These are phyloP conservation scores for Pittosporum tobira DNA, from an alignment of 129 eudicot genomes.

Conservation along the genomic window DNA sequence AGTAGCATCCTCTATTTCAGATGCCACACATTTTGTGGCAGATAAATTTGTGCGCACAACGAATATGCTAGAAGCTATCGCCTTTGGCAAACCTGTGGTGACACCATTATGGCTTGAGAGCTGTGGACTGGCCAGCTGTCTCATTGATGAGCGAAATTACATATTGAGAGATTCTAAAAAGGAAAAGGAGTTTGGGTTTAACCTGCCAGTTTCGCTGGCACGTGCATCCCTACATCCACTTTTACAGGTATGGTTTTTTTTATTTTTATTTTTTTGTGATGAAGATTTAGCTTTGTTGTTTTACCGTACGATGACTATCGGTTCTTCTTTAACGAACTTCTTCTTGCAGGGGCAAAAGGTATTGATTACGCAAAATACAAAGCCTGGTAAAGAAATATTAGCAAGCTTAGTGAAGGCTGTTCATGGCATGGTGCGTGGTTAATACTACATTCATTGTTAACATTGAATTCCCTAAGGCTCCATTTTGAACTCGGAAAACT, in stretches of 20 bases:
- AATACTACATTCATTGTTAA: no score
- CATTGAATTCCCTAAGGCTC: no score
- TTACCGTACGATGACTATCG: not conserved
- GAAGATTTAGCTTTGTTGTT: not conserved
- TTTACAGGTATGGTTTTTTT: conserved; percentile 61
- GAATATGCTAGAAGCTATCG: conserved; percentile 94
- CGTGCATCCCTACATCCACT: conserved; percentile 56
- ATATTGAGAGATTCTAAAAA: conserved; percentile 68
- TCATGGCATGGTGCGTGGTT: conserved; percentile 59
- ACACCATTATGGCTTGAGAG: conserved; percentile 77
- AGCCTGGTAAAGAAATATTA: conserved; percentile 82
- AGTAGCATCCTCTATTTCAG: conserved; percentile 39
- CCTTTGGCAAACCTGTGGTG: no score
- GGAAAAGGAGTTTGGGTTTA: conserved; percentile 70
- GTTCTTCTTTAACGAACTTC: not conserved
- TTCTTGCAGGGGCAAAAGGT: conserved; percentile 58
- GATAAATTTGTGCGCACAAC: conserved; percentile 80
- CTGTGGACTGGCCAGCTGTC: no score
- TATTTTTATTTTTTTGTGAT: no score
- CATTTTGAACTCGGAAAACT: not conserved
- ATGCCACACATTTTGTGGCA: conserved; percentile 70
- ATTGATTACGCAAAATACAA: conserved; percentile 69
- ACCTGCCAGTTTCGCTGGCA: conserved; percentile 55
- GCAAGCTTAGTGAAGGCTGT: no score
- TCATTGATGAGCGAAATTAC: conserved; percentile 66